phyloP scores from a whole-genome alignment of 176 grass and related monocot species.

The Hordeum marinum region DNA sequence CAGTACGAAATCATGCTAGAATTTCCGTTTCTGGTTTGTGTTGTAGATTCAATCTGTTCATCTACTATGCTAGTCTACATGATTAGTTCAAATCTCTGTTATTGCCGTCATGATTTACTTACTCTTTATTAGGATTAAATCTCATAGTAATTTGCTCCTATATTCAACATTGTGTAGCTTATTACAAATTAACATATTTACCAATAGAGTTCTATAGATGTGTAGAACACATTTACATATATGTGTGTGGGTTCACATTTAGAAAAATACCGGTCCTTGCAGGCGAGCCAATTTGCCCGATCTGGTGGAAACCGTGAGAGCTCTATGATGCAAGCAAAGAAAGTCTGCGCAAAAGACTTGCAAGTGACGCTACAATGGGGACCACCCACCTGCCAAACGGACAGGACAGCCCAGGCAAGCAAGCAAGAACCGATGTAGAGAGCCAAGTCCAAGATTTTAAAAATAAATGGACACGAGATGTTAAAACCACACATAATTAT shows the following conservation, averaged over 20 bases:
- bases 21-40: no score
- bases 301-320: not conserved
- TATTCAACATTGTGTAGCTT: no score
- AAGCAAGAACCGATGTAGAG: constrained; percentile 21
- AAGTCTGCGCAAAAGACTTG: constrained; percentile 1
- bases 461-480: not conserved
- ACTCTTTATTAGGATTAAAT: no score
- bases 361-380: constrained; percentile 19
- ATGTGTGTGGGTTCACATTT: no score
- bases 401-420: not conserved
- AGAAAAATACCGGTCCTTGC: no score
- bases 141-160: no score
- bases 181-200: no score
- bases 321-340: not conserved
- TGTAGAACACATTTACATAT: not conserved
- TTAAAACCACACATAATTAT: not conserved
- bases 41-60: no score
- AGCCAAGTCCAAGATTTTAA: not conserved
- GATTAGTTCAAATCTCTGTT: no score
- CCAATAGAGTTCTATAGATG: not conserved
- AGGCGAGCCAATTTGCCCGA: not conserved
- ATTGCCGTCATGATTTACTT: no score
- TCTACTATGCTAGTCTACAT: no score
- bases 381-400: constrained; percentile 14
- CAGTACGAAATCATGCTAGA: no score